These are phyloP conservation scores for Conringia planisiliqua DNA, from an alignment of 345 rosid genomes.

Conservation along the genomic window DNA sequence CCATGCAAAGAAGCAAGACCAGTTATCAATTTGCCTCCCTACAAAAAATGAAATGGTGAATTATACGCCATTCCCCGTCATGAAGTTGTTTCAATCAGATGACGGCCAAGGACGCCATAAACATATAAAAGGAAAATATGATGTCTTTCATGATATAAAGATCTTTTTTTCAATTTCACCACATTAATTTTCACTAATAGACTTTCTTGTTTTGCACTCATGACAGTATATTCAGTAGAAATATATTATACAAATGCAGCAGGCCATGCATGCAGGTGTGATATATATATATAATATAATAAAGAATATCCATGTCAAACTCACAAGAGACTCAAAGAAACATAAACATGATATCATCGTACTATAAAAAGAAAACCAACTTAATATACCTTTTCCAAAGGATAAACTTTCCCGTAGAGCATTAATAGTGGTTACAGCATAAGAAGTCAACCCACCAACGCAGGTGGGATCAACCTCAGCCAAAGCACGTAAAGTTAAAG, in stretches of 20 bases:
- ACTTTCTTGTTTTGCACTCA: slow-evolving; percentile 6
- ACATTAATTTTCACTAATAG: background rate
- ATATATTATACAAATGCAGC: background rate
- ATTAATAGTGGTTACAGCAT: slow-evolving; percentile 71
- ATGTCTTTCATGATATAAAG: slow-evolving; percentile 3
- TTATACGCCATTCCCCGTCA: background rate
- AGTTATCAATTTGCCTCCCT: slow-evolving; percentile 68
- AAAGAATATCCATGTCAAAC: slow-evolving; percentile 4
- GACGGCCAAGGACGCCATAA: slow-evolving; percentile 3
- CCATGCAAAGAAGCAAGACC: slow-evolving; percentile 91
- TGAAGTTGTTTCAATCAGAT: background rate
- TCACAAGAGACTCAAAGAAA: slow-evolving; percentile 10
- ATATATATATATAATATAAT: background rate
- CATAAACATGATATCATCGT: background rate
- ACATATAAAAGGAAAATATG: background rate
- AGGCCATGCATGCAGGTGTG: slow-evolving; percentile 1
- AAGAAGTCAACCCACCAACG: slow-evolving; percentile 91
- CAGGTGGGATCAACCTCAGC: slow-evolving; percentile 98
- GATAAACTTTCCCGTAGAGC: slow-evolving; percentile 78
- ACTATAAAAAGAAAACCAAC: slow-evolving; percentile 11
- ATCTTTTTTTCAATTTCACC: background rate
- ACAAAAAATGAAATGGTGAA: slow-evolving; percentile 15
- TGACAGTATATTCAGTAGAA: background rate
- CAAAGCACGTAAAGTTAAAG: slow-evolving; percentile 72
- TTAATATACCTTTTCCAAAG: slow-evolving; percentile 65